Evolutionary conservation across 805 yeast genomes (phyloP), one percentile per base, ranked within the genome.

Genomic region (Candida methanosorbosa): DNA sequence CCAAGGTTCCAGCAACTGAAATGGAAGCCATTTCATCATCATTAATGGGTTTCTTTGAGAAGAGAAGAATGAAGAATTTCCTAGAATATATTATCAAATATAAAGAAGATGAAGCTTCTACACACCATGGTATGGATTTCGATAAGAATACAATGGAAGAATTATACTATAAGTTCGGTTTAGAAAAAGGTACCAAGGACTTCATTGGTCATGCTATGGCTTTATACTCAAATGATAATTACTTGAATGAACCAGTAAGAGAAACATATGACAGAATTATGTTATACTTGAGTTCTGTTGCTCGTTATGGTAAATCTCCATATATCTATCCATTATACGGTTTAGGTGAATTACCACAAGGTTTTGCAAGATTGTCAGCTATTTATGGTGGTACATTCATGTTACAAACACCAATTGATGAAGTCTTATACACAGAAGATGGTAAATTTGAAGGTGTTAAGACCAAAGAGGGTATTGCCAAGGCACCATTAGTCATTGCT

Each of bases 121-220:
- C 97, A 18, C 95, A 87, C 52, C 85, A 81, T 53, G 94, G 86
- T 9, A 64, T 88, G 28, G 80, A 90, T 56, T 70, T 92, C 46
- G 97, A 90, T 60, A 72, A 68, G 42, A 81, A 80, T 57, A 83
- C 96, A 33, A 90, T 88, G 90, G 85, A 84, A 44, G 95, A 86
- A 49, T 80, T 92, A 25, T 92, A 82, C 60, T 72, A 74, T 52
- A 81, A 90, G 57, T 92, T 78, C 52, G 95, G 97, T 6, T 72
- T 92, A 36, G 96, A 92, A 50, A 72, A 75, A 37, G 95, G 96
- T 25, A 88, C 97, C 16, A 81, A 85, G 54, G 97, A 92, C 59
- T 92, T 92, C 52, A 84, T 92, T 44, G 98, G 98, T 30, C 98
- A 92, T 59, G 92, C 98, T 4, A 92, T 92, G 98, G 98, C 97